These are phyloP conservation scores for Cladosporium phlei DNA, from an alignment of 2,329 filamentous ascomycete genomes.

Conservation along the genomic window DNA sequence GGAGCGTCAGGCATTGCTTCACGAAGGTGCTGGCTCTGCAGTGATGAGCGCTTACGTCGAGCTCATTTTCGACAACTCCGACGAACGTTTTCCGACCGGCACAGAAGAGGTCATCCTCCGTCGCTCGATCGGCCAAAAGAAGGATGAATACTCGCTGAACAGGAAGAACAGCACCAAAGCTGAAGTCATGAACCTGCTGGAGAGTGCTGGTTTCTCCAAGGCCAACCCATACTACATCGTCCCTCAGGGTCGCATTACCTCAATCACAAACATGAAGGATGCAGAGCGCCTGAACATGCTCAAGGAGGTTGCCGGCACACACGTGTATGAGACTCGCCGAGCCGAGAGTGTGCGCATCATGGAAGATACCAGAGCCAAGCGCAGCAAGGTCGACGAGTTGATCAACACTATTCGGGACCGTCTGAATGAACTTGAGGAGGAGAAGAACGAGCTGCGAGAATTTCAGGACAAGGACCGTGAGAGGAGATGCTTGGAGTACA, in stretches of 20 bases:
- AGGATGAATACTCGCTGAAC: slow-evolving; percentile 97
- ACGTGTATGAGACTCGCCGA: slow-evolving; percentile 90
- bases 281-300: slow-evolving; percentile 80
- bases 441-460: slow-evolving; percentile 89
- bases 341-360: slow-evolving; percentile 94
- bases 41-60: slow-evolving; percentile 99
- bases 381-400: slow-evolving; percentile 87
- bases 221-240: slow-evolving; percentile 99
- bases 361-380: slow-evolving; percentile 92
- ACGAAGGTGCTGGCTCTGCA: slow-evolving; percentile 94
- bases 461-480: slow-evolving; percentile 96
- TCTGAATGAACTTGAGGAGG: slow-evolving; percentile 83
- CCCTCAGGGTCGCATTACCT: slow-evolving; percentile 90
- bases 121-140: slow-evolving; percentile 93
- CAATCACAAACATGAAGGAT: slow-evolving; percentile 98
- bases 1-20: slow-evolving; percentile 90
- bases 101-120: slow-evolving; percentile 86
- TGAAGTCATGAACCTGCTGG: slow-evolving; percentile 91
- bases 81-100: slow-evolving; percentile 90
- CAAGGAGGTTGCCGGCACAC: slow-evolving; percentile 97
- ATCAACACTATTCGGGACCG: slow-evolving; percentile 89
- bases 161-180: slow-evolving; percentile 92
- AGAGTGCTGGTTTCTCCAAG: slow-evolving; percentile 92
- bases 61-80: slow-evolving; percentile 96
- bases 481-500: slow-evolving; percentile 86